These are phyloP conservation scores for Sugiyamaella sp. DNA, from an alignment of 1,139 yeast species.

Conservation along the genomic window DNA sequence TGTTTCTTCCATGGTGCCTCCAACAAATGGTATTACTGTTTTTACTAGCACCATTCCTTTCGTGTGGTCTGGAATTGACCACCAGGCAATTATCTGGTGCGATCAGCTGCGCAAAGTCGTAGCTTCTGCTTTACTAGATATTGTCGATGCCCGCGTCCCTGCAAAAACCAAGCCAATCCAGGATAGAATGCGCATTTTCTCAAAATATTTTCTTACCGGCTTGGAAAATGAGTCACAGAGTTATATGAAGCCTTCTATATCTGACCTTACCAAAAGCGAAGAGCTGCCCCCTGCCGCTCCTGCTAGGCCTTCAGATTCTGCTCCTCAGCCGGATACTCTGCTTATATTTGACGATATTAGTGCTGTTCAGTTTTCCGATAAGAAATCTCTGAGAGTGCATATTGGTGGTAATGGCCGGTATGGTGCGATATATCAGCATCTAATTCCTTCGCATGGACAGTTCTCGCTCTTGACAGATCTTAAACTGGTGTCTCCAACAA, in stretches of 20 bases:
- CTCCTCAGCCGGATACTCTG: conserved; percentile 23
- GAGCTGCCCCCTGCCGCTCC: background rate
- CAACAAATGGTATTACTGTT: conserved; percentile 71
- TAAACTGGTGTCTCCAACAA: conserved; percentile 25
- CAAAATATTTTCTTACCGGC: conserved; percentile 50
- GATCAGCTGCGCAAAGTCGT: conserved; percentile 67
- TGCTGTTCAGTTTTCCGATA: conserved; percentile 18
- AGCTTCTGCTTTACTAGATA: conserved; percentile 56
- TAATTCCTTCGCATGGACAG: conserved; percentile 21
- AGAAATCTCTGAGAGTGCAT: conserved; percentile 17
- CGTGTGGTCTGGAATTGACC: conserved; percentile 89
- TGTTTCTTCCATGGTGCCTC: conserved; percentile 64
- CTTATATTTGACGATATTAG: conserved; percentile 23
- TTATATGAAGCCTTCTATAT: conserved; percentile 5
- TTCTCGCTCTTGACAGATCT: conserved; percentile 27
- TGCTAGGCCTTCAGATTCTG: background rate
- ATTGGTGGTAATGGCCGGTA: conserved; percentile 9
- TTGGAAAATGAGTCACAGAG: conserved; percentile 29
- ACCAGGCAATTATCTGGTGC: conserved; percentile 89
- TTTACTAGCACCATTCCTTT: conserved; percentile 80
- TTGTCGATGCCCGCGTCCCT: conserved; percentile 51
- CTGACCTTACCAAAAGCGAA: conserved; percentile 4
- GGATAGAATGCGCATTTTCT: conserved; percentile 61
- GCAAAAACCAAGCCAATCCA: conserved; percentile 58
- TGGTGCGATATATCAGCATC: conserved; percentile 17